phyloP scores from a whole-genome alignment of 805 yeast species.

The Saccharomycopsis vini region DNA sequence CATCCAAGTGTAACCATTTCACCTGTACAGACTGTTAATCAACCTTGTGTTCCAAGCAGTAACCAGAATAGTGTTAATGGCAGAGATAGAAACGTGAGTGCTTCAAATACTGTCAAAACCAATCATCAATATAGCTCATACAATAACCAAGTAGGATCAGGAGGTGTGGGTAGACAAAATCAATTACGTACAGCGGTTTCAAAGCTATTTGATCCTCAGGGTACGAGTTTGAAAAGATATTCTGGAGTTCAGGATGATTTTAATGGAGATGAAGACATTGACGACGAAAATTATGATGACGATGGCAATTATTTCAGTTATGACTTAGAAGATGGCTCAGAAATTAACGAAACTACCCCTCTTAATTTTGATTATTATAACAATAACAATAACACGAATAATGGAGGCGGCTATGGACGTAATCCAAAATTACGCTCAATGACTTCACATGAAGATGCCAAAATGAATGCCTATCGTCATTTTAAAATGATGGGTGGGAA shows the following conservation, averaged over 20 bases:
- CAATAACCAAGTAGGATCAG: constrained; percentile 18
- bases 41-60: constrained; percentile 1
- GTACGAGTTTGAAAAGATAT: constrained; percentile 62
- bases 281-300: constrained; percentile 31
- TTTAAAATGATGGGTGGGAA: constrained; percentile 3
- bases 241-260: constrained; percentile 62
- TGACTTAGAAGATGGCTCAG: constrained; percentile 18
- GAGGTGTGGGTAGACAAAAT: not conserved
- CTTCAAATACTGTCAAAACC: not conserved
- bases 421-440: constrained; percentile 10
- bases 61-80: constrained; percentile 13
- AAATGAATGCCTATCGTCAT: constrained; percentile 12
- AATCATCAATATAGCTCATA: constrained; percentile 3
- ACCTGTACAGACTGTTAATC: no score
- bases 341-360: constrained; percentile 16
- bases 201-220: constrained; percentile 62
- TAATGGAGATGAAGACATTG: constrained; percentile 36
- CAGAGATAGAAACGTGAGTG: constrained; percentile 3
- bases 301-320: constrained; percentile 26
- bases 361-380: constrained; percentile 17
- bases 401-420: constrained; percentile 1
- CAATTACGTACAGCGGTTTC: constrained; percentile 62
- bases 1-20: not conserved
- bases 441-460: constrained; percentile 12
- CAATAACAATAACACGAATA: no score